Evolutionary conservation across 2,329 filamentous ascomycete genomes (phyloP).

Genomic region (Penicillium hordei): DNA sequence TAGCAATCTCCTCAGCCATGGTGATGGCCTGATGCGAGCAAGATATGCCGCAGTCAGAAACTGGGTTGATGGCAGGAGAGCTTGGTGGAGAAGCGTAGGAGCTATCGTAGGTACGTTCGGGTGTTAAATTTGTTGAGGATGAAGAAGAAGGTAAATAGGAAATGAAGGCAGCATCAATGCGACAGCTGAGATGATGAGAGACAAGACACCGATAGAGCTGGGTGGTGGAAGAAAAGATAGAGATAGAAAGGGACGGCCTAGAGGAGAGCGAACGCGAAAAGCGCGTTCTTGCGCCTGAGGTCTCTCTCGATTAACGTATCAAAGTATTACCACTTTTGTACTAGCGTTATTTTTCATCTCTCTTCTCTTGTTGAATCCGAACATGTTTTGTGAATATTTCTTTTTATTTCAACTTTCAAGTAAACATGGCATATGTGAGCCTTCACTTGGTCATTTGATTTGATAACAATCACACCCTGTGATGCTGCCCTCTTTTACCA

Average conservation of each 20-base stretch:
- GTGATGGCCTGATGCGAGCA: slow-evolving; percentile 18
- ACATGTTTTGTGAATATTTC: not conserved
- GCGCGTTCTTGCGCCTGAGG: slow-evolving; percentile 22
- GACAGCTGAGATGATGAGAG: not conserved
- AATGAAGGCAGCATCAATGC: not conserved
- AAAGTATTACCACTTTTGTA: slow-evolving; percentile 23
- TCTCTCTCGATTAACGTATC: slow-evolving; percentile 17
- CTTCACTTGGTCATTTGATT: not conserved
- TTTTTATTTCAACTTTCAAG: not conserved
- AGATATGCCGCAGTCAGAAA: slow-evolving; percentile 18
- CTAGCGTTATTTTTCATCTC: slow-evolving; percentile 10
- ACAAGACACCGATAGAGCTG: not conserved
- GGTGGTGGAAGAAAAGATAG: slow-evolving; percentile 4
- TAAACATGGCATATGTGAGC: not conserved
- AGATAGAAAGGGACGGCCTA: slow-evolving; percentile 1
- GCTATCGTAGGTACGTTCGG: not conserved
- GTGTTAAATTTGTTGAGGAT: not conserved
- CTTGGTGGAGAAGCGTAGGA: not conserved
- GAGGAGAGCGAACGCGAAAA: slow-evolving; percentile 25
- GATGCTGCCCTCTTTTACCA: not conserved
- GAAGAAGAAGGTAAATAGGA: slow-evolving; percentile 6
- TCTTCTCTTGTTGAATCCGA: not conserved
- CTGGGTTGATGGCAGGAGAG: not conserved
- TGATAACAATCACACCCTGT: not conserved
- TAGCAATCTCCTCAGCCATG: slow-evolving; percentile 83